Evolutionary conservation across 352 stramenopile species (phyloP), one percentile per base, ranked within the genome.

Genomic region (Phytophthora cryptogea): DNA sequence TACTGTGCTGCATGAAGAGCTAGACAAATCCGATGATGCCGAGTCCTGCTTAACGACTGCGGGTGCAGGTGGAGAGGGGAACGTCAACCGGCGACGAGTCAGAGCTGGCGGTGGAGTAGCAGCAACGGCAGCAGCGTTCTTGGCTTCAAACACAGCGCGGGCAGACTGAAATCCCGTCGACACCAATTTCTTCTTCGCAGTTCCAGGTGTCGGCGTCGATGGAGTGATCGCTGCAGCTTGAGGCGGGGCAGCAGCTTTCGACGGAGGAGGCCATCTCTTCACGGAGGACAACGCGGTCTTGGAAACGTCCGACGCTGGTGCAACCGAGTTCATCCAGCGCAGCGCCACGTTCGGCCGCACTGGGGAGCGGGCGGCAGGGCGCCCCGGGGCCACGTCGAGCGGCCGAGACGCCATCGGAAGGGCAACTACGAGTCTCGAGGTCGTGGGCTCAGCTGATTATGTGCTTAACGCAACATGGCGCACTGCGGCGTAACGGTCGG

Each of bases 381-480:
- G 68, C 1, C 66, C 66, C 8, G 63, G 66, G 17, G 71, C 66
- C 54, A 27, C 14, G 26, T 20, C 39, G 39, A 74, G 60, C 27
- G 72, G 58, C 41, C 72, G 51, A 37, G 74, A 80, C 44, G 76
- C 62, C 76, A 86, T 86, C 8, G 33, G 16, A 10, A 10, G 42
- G 7, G 27, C 7, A 43, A 52, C 13, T 49, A 23, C 20, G 20
- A 23, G 8, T 28, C 35, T 28, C 11, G 17, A 9, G 33, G 3
- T 10, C 31, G 13, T 16, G 27, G 6, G 44, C 36, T 32, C 16
- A 13, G 23, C 45, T 35, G 45, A 63, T 68, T 68, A 58, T 54
- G 33, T 10, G n/a, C 14, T 16, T 3, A 0, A 8, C 20, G 7
- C 30, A 37, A 39, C 52, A 60, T 63, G 40, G 59, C 44, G 4